Conservation (phyloP, 345 rosid species). For the Pistacia atlantica region DNA sequence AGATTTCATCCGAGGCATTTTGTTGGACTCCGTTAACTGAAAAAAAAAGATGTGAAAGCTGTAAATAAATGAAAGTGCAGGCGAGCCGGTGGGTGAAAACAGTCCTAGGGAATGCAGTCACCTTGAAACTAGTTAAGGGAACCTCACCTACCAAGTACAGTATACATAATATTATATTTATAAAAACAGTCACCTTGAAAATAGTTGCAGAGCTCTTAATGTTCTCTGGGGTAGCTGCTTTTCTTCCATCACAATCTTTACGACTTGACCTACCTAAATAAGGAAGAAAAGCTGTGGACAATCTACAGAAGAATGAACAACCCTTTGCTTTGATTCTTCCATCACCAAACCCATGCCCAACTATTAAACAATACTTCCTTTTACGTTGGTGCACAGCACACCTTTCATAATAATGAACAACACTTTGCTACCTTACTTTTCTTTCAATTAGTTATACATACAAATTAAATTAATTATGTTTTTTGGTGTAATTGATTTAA, state of each 20-base stretch:
- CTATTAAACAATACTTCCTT: too few relatives aligned
- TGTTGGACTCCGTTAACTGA: not conserved
- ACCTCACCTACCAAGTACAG: not conserved
- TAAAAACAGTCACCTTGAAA: too few relatives aligned
- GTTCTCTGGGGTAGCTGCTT: not conserved
- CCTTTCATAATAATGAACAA: too few relatives aligned
- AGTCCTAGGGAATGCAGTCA: not conserved
- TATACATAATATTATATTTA: too few relatives aligned
- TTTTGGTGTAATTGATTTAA: too few relatives aligned
- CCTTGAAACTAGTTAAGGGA: not conserved
- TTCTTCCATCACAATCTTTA: not conserved
- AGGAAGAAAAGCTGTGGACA: not conserved
- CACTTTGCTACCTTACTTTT: too few relatives aligned
- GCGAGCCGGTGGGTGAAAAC: not conserved
- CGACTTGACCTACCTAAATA: not conserved
- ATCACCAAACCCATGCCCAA: not conserved
- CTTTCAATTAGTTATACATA: too few relatives aligned
- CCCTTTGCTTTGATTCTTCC: not conserved
- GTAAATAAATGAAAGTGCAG: not conserved
- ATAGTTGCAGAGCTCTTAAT: too few relatives aligned
- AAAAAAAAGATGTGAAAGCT: too few relatives aligned
- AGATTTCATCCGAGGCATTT: too few relatives aligned
- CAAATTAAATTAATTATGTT: too few relatives aligned
- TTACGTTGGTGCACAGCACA: too few relatives aligned
- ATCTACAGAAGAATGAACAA: not conserved